Conservation (phyloP, 306 rosid species). For the Acacia confusa region DNA sequence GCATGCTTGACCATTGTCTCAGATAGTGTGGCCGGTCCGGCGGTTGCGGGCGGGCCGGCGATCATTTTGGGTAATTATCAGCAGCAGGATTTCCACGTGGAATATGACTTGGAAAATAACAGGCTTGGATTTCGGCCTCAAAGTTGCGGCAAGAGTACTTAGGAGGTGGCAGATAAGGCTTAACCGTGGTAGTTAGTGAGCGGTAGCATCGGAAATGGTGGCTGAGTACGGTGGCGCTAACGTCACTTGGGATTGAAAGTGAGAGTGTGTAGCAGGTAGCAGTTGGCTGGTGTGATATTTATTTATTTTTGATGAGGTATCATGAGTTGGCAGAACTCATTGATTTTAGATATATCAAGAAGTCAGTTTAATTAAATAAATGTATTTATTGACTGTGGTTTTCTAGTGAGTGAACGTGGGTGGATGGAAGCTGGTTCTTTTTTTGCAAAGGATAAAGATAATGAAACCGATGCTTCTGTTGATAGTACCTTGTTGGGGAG, state of each 20-base stretch:
- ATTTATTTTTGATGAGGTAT: neutral
- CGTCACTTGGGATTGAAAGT: neutral
- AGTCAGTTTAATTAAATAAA: neutral
- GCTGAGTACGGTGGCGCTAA: neutral
- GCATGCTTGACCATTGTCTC: conserved; percentile 66
- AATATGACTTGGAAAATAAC: conserved; percentile 57
- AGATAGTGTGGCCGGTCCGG: conserved; percentile 33
- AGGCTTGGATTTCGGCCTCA: conserved; percentile 62
- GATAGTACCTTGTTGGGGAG: neutral
- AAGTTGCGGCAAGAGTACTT: conserved; percentile 34
- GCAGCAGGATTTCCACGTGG: conserved; percentile 65
- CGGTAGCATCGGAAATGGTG: neutral
- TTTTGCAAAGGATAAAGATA: neutral
- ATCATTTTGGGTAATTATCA: conserved; percentile 68
- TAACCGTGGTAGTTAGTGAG: neutral
- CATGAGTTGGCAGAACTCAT: neutral
- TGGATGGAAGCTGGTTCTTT: neutral
- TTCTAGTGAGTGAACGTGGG: neutral
- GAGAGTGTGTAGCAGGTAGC: neutral
- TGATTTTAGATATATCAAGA: neutral
- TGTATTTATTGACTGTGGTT: neutral
- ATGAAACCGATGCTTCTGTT: neutral
- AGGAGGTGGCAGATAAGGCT: conserved; percentile 25
- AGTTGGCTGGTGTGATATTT: neutral
- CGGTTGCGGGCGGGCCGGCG: conserved; percentile 49